Percentiles rank a stretch among this genome's conserved stretches.
Conservation (phyloP, 306 rosid genomes). For the Citrullus amarus region DNA sequence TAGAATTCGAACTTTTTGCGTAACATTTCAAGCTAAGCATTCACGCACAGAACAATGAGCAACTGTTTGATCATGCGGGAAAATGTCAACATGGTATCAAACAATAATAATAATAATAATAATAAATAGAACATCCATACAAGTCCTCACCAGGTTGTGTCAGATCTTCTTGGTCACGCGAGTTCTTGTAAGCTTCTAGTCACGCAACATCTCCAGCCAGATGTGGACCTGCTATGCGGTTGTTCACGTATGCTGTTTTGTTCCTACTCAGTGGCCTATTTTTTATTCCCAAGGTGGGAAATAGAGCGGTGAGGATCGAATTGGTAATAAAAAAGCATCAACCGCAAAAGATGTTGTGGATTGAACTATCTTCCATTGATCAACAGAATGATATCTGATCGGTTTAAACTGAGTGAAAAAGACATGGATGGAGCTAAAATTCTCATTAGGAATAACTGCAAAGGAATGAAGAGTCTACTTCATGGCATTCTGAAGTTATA, state of each 20-base stretch:
- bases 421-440: constrained; percentile 11
- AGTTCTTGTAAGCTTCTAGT: constrained; percentile 28
- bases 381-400: constrained; percentile 26
- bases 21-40: neutral
- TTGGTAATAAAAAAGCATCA: constrained; percentile 47
- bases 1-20: neutral
- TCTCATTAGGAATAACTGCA: constrained; percentile 6
- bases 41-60: constrained; percentile 32
- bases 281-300: constrained; percentile 38
- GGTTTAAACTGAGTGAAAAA: constrained; percentile 16
- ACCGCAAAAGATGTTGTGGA: constrained; percentile 32
- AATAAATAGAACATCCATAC: constrained; percentile 20
- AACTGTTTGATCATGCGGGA: constrained; percentile 47
- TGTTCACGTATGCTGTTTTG: constrained; percentile 28
- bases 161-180: constrained; percentile 45
- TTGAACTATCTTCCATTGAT: constrained; percentile 36
- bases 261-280: constrained; percentile 32
- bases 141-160: constrained; percentile 32
- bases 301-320: constrained; percentile 36
- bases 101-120: no score
- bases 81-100: constrained; percentile 21
- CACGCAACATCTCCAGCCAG: constrained; percentile 35
- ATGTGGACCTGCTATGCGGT: constrained; percentile 24
- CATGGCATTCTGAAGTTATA: constrained; percentile 60
- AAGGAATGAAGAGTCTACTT: constrained; percentile 47